These are phyloP conservation scores for Ceratobasidium sp. DNA, from an alignment of 1,284 basidiomycete species.

Conservation along the genomic window DNA sequence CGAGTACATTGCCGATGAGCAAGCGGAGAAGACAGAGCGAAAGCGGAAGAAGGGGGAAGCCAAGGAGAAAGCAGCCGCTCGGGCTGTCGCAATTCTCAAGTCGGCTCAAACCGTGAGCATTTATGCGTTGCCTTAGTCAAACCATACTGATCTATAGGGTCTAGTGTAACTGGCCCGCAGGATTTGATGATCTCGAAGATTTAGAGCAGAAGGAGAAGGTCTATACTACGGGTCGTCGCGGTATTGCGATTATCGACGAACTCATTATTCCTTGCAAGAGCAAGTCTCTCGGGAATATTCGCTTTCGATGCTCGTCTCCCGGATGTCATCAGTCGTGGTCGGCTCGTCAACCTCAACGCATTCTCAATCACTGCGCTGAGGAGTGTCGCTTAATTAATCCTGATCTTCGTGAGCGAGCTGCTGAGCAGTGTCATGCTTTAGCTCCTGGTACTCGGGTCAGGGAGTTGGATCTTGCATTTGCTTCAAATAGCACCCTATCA, in stretches of 20 bases:
- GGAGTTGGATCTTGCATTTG: neutral
- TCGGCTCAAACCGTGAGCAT: constrained; percentile 9
- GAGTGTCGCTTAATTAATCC: constrained; percentile 2
- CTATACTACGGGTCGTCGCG: neutral
- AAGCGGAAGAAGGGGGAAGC: neutral
- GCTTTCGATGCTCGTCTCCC: neutral
- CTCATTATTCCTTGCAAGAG: neutral
- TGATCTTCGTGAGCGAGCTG: neutral
- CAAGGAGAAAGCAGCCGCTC: neutral
- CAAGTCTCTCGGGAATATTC: neutral
- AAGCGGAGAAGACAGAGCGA: neutral
- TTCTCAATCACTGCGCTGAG: neutral
- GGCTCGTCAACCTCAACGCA: neutral
- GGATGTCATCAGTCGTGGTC: constrained; percentile 14
- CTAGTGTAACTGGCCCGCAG: constrained; percentile 21
- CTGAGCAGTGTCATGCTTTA: neutral
- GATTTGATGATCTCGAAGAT: constrained; percentile 11
- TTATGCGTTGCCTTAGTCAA: neutral
- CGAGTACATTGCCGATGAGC: neutral
- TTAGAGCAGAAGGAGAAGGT: neutral
- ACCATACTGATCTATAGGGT: no score
- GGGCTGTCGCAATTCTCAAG: neutral
- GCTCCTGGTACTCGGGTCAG: neutral
- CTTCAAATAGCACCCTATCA: no score
- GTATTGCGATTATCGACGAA: neutral